Evolutionary conservation across 495 filamentous ascomycete genomes (phyloP), one percentile per base, ranked within the genome.

Genomic region (Talaromyces wortmannii): DNA sequence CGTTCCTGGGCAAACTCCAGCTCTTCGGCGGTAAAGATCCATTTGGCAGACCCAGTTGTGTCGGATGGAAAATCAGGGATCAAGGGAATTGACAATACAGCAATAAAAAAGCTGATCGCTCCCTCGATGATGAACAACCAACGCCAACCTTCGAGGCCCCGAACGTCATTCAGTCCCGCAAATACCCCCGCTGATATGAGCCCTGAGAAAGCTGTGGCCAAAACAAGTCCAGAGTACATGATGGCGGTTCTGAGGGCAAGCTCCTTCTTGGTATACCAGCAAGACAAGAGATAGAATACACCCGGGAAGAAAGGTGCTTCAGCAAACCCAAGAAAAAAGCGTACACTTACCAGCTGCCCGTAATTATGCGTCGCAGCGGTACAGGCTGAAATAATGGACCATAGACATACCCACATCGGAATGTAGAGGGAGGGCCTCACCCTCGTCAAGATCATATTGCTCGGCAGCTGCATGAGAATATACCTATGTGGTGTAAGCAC

Each of bases 61-160:
- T 63, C 65, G 0, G 10, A 10, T 29, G 75, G 76, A 55, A 92
- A 91, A 49, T 82, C 79, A 1, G 90, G 88, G 18, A 95, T 79
- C 7, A 83, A 63, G 65, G 91, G 92, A 72, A 83, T 83, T 66
- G 89, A 85, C 11, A 77, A 16, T 30, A 90, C 47, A 0, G 85
- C 82, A 11, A 91, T 68, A 17, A 86, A 52, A 56, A 78, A 78
- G 8, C 89, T 91, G 10, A 90, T 67, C 3, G 70, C 51, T 16
- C 90, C 90, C 67, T 92, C 88, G 15, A 79, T 63, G 57, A 76
- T 62, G 50, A 75, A 80, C 47, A 81, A 74, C 90, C 90, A 95
- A 48, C 87, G 75, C 90, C 90, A 95, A 32, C 88, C 89, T 5
- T 66, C 63, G 56, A 89, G 90, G 32, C 82, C 83, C 23, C 80